Base-by-base conservation (phyloP, 2,329 filamentous ascomycete genomes). In the Sclerotinia trifoliorum region DNA sequence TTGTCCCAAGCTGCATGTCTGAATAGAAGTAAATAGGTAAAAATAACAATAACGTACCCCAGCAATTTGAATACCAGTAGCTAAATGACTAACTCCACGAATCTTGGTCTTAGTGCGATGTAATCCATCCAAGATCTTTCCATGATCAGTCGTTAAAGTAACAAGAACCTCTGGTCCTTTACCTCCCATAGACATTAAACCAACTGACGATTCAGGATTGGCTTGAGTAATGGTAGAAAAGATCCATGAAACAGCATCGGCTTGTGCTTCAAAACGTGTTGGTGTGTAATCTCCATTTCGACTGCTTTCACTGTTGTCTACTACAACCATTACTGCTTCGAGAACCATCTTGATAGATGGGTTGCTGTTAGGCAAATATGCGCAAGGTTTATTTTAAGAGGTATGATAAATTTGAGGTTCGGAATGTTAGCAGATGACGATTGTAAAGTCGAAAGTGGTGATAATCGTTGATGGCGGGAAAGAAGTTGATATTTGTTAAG, bases 291-390 rank as follows among this genome's bases (percentile, higher is more conserved):
- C 95, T 78, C 96, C 95, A 82, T 99, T 99, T 79, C 95, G 89
- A 84, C 93, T 96, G 83, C 91, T 94, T 84, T 99, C 95, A 84
- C 94, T 97, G 86, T 98, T 99, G 86, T 99, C 95, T 78, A 98
- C 93, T 86, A 98, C 90, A 81, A 99, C 92, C 94, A 99, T 98
- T 72, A 96, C 96, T 83, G 95, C 96, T 89, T 99, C 95, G 81
- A 99, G 90, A 82, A 90, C 92, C 95, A 99, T 99, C 78, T 85
- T 94, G 88, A 42, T 54, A 39, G 32, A 55, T 60, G 49, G 29
- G n/a, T 66, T 66, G 63, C 54, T 26, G 56, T 55, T 39, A 8
- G 66, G 58, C 66, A 24, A 63, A 48, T 56, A 42, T 67, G 66
- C 49, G 57, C 24, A 24, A 49, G 29, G 17, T 24, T 64, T 46